Base-by-base conservation (phyloP, 169 alveolate genomes). In the Perkinsus olseni region DNA sequence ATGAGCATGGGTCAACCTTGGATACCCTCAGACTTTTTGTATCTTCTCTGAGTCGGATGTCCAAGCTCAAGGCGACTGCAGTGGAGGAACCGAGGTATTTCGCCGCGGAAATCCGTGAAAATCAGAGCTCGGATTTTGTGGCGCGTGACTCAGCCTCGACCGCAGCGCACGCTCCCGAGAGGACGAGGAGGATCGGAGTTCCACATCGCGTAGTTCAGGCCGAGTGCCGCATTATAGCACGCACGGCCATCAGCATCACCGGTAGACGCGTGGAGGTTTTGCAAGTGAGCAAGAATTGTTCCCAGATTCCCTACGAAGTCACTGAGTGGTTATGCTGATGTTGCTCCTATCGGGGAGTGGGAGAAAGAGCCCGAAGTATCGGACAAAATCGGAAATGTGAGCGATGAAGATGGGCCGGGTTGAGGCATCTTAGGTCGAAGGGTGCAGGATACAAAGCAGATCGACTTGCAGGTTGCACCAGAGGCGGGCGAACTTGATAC, bases 401-500 rank as follows among this genome's bases (percentile, higher is more conserved):
- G 82, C 6, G 62, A n/a, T n/a, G n/a, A n/a, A n/a, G 50, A 6
- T 40, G 50, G 50, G 21, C 3, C 50, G 21, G 50, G 50, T 40
- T 3, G 50, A n/a, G 62, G 62, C 1, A 62, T 62, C 82, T 62
- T 1, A 62, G 82, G 82, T 62, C 31, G 31, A 24, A 8, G 82
- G 31, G 82, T 24, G 82, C 31, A 62, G 17, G 82, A 62, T 62
- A 62, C 82, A 24, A 62, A 62, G 82, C 17, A 62, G 82, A 24
- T 62, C 34, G 36, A 24, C 82, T 13, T 62, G 1, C 17, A 62
- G 82, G 82, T 62, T 62, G 82, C 82, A 24, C 31, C 82, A 62
- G 34, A 13, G 82, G 34, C 82, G 82, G 31, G 82, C 82, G 28
- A 62, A 24, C 31, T 28, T 62, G 45, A 82, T 96, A 8, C 97